These are phyloP conservation scores for Nicotiana tomentosiformis DNA, from an alignment of 257 asterid species.

Conservation along the genomic window DNA sequence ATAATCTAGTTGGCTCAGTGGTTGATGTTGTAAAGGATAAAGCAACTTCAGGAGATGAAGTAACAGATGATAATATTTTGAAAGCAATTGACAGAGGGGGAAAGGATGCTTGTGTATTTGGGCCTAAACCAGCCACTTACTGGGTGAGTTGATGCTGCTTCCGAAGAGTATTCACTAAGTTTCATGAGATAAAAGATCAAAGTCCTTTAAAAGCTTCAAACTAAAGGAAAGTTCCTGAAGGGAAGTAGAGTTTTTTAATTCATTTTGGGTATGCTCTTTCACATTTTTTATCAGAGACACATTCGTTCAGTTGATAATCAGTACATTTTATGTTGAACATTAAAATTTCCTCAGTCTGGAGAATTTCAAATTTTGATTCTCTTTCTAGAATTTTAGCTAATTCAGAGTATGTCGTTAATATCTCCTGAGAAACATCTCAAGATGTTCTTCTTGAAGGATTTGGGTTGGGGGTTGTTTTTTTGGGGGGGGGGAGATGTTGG, in stretches of 20 bases:
- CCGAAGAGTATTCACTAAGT: not conserved
- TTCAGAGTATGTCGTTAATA: not conserved
- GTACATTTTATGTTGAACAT: not conserved
- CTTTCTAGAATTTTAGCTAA: not conserved
- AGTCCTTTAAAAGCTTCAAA: not conserved
- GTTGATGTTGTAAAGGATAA: constrained; percentile 48
- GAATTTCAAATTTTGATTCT: constrained; percentile 1
- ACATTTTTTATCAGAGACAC: not conserved
- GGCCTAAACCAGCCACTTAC: constrained; percentile 67
- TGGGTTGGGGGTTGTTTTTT: not conserved
- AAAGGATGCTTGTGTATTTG: constrained; percentile 61
- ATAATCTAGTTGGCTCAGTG: constrained; percentile 69
- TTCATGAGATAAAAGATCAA: not conserved
- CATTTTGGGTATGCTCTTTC: not conserved
- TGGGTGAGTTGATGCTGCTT: constrained; percentile 55
- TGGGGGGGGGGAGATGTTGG: not conserved
- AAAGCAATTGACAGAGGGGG: constrained; percentile 94
- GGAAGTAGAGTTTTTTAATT: not conserved
- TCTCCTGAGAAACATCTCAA: constrained; percentile 2
- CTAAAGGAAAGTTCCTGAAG: not conserved
- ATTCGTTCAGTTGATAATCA: not conserved
- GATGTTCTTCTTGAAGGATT: not conserved
- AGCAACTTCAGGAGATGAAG: constrained; percentile 30
- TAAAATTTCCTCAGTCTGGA: not conserved
- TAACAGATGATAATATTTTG: constrained; percentile 49